phyloP scores from a whole-genome alignment of 2,329 filamentous ascomycete species.

The Alternaria sp. region DNA sequence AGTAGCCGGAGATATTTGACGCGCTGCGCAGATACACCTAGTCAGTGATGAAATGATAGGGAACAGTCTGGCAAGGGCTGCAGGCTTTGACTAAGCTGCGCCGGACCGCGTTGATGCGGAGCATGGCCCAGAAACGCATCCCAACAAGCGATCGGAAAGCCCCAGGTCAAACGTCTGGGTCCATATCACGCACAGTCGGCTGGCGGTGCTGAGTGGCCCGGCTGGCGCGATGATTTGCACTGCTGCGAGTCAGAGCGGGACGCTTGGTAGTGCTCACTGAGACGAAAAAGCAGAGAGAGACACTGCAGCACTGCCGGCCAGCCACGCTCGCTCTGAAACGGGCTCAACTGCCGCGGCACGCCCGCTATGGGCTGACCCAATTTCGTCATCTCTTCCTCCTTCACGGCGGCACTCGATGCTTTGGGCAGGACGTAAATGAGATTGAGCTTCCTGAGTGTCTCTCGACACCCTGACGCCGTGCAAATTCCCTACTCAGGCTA shows the following conservation, averaged over 20 bases:
- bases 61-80: slow-evolving; percentile 28
- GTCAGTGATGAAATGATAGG: slow-evolving; percentile 31
- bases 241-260: slow-evolving; percentile 42
- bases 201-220: slow-evolving; percentile 37
- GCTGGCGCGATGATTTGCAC: slow-evolving; percentile 47
- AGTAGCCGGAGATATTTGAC: slow-evolving; percentile 43
- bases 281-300: slow-evolving; percentile 27
- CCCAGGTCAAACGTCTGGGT: slow-evolving; percentile 33
- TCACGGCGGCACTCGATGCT: slow-evolving; percentile 39
- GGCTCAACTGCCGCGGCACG: slow-evolving; percentile 37
- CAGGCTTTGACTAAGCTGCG: slow-evolving; percentile 36
- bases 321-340: slow-evolving; percentile 44
- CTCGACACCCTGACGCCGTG: slow-evolving; percentile 19
- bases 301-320: slow-evolving; percentile 26
- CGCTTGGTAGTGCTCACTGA: slow-evolving; percentile 14
- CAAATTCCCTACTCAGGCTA: slow-evolving; percentile 46
- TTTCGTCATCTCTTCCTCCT: slow-evolving; percentile 37
- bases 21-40: slow-evolving; percentile 32
- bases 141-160: slow-evolving; percentile 40
- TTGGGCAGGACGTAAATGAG: slow-evolving; percentile 37
- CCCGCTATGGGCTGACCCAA: slow-evolving; percentile 17
- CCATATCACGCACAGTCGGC: slow-evolving; percentile 19
- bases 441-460: slow-evolving; percentile 18
- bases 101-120: slow-evolving; percentile 18
- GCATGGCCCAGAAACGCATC: slow-evolving; percentile 19